These are phyloP conservation scores for Acidiella bohemica DNA, from an alignment of 495 filamentous ascomycete genomes.

Conservation along the genomic window DNA sequence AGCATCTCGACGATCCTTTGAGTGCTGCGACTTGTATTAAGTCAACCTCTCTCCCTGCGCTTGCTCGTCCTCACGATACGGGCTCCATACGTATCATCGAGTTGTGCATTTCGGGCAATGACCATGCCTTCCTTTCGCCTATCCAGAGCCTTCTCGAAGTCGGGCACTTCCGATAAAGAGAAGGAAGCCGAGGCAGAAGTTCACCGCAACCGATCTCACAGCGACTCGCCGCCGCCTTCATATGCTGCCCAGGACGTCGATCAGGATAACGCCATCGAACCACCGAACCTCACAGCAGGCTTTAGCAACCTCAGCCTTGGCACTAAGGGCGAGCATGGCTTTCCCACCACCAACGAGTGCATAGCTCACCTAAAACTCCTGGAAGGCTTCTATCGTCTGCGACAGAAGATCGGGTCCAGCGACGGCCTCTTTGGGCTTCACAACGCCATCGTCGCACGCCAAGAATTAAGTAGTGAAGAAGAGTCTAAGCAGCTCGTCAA, in stretches of 20 bases:
- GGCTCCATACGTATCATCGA: too few relatives aligned
- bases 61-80: too few relatives aligned
- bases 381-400: conserved; percentile 52
- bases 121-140: conserved; percentile 2
- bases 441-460: conserved; percentile 3
- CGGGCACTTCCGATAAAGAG: conserved; percentile 41
- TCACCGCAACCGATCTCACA: conserved; percentile 3
- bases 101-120: too few relatives aligned
- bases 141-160: conserved; percentile 9
- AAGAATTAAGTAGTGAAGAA: conserved; percentile 12
- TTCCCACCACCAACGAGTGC: conserved; percentile 35
- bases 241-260: conserved; percentile 9
- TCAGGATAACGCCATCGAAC: conserved; percentile 4
- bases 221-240: conserved; percentile 1
- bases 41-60: too few relatives aligned
- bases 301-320: conserved; percentile 10
- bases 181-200: conserved; percentile 53
- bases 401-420: conserved; percentile 47
- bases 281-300: conserved; percentile 13
- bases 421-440: conserved; percentile 53
- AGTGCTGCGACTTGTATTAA: too few relatives aligned
- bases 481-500: conserved; percentile 31
- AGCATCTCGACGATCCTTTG: too few relatives aligned
- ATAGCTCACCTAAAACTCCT: conserved; percentile 69
- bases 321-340: background rate